Evolutionary conservation across 345 rosid species (phyloP), one percentile per base, ranked within the genome.

Genomic region (Trapa bicornis): DNA sequence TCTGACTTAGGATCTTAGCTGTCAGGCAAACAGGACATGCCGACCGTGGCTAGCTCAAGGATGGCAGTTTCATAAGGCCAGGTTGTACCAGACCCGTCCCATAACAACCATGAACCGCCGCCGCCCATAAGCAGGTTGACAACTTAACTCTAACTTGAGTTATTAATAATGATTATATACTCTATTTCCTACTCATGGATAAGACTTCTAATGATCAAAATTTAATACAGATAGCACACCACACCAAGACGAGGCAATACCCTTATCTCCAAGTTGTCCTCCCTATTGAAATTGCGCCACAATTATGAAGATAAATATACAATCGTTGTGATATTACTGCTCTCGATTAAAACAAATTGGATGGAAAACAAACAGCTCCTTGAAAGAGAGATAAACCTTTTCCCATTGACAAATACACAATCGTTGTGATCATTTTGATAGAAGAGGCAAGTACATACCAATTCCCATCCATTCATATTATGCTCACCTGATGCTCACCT

Each of bases 391-490:
- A 73, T 65, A 45, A 45, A 94, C 99, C 99, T 94, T 86, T 89
- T 86, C 74, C 97, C 99, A 66, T 87, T 85, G 62, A 94, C 88
- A 79, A 94, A 91, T 68, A 89, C 74, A 75, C 89, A 79, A 69
- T 93, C 93, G 75, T 87, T 91, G 37, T 89, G 42, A 42, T 54
- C 70, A 53, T 11, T 11, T 9, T 22, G 42, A 37, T 67, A 6
- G 62, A 11, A 12, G 11, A 39, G 60, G 43, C 62, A 12, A 3
- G 22, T 68, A 47, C 65, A 41, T 82, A 87, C 94, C 91, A 3
- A 78, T 82, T 69, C 91, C 95, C 93, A 89, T 86, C 99, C 97
- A 91, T 57, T 97, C 91, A 81, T 87, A 86, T 15, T 96, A 42
- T 0, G 72, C 78, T 73, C 73, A 91, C 99, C 85, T 83, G 96